Base-by-base conservation (phyloP, 306 rosid genomes). In the Glycine soja region DNA sequence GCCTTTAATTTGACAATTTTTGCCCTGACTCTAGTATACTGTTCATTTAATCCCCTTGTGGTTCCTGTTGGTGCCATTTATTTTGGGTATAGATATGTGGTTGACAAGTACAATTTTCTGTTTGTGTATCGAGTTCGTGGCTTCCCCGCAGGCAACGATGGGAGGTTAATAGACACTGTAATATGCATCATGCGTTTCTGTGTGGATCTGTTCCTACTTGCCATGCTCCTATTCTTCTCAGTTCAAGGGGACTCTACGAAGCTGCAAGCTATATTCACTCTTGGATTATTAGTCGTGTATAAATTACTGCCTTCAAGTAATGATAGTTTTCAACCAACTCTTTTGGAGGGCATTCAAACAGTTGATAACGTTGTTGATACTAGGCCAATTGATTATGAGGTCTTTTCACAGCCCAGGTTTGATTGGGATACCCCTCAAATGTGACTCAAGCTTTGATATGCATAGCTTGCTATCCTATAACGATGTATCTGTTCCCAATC, bases 251-350 rank as follows among this genome's bases (percentile, higher is more conserved):
- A 95, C 88, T 91, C 97, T 8, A 89, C 89, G 2, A 95, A 95
- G 94, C 85, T 95, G 86, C 97, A 95, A 88, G 99, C 99, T 14
- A 93, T 95, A 61, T 90, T 95, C 85, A 95, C 99, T 72, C 98
- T 95, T 57, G 98, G 92, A 80, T 77, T 95, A 19, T 45, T 91
- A 51, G 99, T 93, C 32, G 32, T 86, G 77, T 91, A 91, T 64
- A 93, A 95, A 80, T 64, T 95, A 76, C 51, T 93, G 86, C 98
- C 99, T 81, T 84, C 96, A 15, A 74, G 77, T n/a, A 82, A 75
- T 54, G 96, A 91, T 72, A 85, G 92, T 45, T 83, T 80, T 73
- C 94, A 88, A 32, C 86, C 89, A 45, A 88, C 90, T 42, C 93
- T 90, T 73, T 80, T 91, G 87, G 94, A 89, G 76, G 91, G 94